These are phyloP conservation scores for Rhazya stricta DNA, from an alignment of 257 asterid genomes.

Conservation along the genomic window DNA sequence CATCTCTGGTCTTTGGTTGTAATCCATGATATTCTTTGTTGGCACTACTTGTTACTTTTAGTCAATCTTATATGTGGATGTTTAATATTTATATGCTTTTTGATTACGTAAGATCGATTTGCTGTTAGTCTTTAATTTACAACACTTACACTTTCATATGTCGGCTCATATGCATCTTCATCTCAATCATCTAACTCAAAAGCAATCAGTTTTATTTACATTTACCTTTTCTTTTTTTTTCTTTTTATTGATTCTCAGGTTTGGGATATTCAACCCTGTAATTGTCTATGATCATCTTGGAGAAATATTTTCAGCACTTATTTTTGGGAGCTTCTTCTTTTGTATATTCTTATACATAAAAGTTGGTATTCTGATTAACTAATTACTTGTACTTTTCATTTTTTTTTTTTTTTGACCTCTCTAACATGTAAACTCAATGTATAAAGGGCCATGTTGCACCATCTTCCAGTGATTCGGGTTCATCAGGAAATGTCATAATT, in stretches of 20 bases:
- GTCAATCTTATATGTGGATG: background rate
- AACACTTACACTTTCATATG: background rate
- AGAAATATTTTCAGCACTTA: constrained; percentile 82
- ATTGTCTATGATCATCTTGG: constrained; percentile 90
- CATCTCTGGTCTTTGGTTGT: background rate
- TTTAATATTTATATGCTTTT: background rate
- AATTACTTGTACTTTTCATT: constrained; percentile 9
- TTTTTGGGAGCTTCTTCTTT: constrained; percentile 78
- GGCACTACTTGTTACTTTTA: background rate
- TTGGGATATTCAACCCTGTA: constrained; percentile 79
- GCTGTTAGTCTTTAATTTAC: background rate
- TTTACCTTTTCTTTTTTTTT: constrained; percentile 6
- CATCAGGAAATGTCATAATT: constrained; percentile 76
- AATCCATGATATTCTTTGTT: background rate
- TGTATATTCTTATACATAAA: constrained; percentile 76
- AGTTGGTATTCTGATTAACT: constrained; percentile 37
- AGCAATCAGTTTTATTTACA: constrained; percentile 2
- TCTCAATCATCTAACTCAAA: background rate
- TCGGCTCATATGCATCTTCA: background rate
- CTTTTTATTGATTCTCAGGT: constrained; percentile 45
- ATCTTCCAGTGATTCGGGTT: constrained; percentile 88
- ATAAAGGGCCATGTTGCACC: constrained; percentile 79
- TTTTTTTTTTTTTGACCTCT: constrained; percentile 13
- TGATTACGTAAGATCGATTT: background rate
- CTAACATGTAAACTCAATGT: constrained; percentile 35